Conservation (phyloP, 169 alveolate species). For the Neospora caninum region DNA sequence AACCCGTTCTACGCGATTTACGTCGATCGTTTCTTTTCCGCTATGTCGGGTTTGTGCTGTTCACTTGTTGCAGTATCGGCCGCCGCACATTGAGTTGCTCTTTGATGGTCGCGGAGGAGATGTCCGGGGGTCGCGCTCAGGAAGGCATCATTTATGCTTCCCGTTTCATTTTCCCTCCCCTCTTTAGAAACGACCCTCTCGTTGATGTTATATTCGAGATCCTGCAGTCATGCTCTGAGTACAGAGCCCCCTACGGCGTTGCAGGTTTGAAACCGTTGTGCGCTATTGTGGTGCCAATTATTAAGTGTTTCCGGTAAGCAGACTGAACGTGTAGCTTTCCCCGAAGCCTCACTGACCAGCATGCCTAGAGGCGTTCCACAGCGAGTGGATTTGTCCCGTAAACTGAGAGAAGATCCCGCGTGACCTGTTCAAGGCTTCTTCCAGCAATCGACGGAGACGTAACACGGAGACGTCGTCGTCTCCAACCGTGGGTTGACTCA, state of each 20-base stretch:
- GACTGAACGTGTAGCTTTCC: neutral
- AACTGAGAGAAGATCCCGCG: too few species aligned
- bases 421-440: too few species aligned
- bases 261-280: slow-evolving; percentile 60
- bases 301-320: slow-evolving; percentile 64
- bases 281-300: slow-evolving; percentile 56
- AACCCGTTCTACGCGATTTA: too few species aligned
- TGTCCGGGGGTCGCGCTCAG: slow-evolving; percentile 74
- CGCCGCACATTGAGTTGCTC: slow-evolving; percentile 65
- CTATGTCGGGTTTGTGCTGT: too few species aligned
- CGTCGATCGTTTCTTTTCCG: too few species aligned
- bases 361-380: neutral
- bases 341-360: neutral
- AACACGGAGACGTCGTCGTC: too few species aligned
- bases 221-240: slow-evolving; percentile 58
- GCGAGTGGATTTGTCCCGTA: too few species aligned
- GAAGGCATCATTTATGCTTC: slow-evolving; percentile 79
- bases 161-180: slow-evolving; percentile 76
- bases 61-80: slow-evolving; percentile 48
- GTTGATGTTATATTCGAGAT: slow-evolving; percentile 72
- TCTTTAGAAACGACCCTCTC: slow-evolving; percentile 72
- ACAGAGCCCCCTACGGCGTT: slow-evolving; percentile 59
- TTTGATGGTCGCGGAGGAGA: slow-evolving; percentile 67
- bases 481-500: too few species aligned
- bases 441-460: too few species aligned